These are phyloP conservation scores for Metarhizium brunneum DNA, from an alignment of 2,329 filamentous ascomycete genomes.

Conservation along the genomic window DNA sequence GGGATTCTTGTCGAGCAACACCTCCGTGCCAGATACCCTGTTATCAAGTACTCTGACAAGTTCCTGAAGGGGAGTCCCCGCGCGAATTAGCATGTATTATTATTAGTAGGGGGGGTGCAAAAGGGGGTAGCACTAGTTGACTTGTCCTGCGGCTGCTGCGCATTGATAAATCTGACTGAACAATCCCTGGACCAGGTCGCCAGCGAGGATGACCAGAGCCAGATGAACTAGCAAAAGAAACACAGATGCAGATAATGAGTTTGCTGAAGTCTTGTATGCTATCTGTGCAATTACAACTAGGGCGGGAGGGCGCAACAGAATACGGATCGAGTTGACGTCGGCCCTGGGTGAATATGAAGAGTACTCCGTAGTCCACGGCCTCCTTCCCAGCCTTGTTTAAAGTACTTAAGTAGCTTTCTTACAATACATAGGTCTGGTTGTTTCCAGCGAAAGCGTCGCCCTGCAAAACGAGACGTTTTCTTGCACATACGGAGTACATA, in stretches of 20 bases:
- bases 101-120: constrained; percentile 5
- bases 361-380: too few relatives aligned
- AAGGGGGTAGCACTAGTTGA: constrained; percentile 1
- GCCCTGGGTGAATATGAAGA: too few relatives aligned
- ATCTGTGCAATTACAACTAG: too few relatives aligned
- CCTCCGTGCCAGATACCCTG: constrained; percentile 6
- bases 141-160: not conserved
- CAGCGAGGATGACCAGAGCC: not conserved
- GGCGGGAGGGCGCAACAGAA: too few relatives aligned
- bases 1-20: constrained; percentile 3
- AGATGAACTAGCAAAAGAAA: not conserved
- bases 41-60: constrained; percentile 6
- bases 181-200: not conserved
- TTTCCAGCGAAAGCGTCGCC: too few relatives aligned
- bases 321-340: too few relatives aligned
- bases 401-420: too few relatives aligned
- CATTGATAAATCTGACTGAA: constrained; percentile 2
- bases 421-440: too few relatives aligned
- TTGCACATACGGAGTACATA: too few relatives aligned
- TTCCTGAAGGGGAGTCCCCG: constrained; percentile 4
- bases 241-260: not conserved
- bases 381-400: too few relatives aligned
- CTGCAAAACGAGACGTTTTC: too few relatives aligned
- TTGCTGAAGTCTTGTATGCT: too few relatives aligned
- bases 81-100: constrained; percentile 7